Conservation (phyloP, 371 early-diverging fungal genomes). For the Mucor saturninus region DNA sequence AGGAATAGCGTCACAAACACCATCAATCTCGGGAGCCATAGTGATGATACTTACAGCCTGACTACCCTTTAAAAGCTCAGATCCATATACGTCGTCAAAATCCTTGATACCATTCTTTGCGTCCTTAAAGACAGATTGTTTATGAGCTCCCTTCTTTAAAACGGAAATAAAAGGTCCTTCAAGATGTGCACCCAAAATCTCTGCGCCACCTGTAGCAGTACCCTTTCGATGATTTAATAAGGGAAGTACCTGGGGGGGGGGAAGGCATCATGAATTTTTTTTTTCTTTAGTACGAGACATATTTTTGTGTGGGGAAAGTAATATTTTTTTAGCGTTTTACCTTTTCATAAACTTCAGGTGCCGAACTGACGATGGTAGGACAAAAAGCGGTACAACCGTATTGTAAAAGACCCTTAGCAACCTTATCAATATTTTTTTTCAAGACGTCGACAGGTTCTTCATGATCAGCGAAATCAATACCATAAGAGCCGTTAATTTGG, state of each 20-base stretch:
- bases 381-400: slow-evolving; percentile 85
- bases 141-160: slow-evolving; percentile 78
- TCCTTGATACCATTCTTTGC: slow-evolving; percentile 73
- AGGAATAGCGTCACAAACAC: slow-evolving; percentile 72
- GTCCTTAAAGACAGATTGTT: slow-evolving; percentile 63
- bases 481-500: slow-evolving; percentile 88
- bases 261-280: background rate
- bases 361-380: slow-evolving; percentile 85
- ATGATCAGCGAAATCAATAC: slow-evolving; percentile 79
- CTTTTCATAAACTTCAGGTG: slow-evolving; percentile 73
- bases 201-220: slow-evolving; percentile 70
- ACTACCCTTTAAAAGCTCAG: slow-evolving; percentile 49
- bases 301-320: background rate
- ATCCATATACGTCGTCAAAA: slow-evolving; percentile 76
- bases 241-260: slow-evolving; percentile 56
- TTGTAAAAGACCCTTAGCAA: slow-evolving; percentile 77
- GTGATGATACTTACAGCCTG: slow-evolving; percentile 75
- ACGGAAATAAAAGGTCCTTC: slow-evolving; percentile 84
- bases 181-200: slow-evolving; percentile 83
- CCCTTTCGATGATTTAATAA: slow-evolving; percentile 75
- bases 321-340: slow-evolving; percentile 43
- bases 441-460: slow-evolving; percentile 51
- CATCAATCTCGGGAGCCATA: slow-evolving; percentile 83
- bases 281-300: background rate
- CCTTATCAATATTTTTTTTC: slow-evolving; percentile 60